These are phyloP conservation scores for Fulvia fulva DNA, from an alignment of 2,329 filamentous ascomycete species.

Conservation along the genomic window DNA sequence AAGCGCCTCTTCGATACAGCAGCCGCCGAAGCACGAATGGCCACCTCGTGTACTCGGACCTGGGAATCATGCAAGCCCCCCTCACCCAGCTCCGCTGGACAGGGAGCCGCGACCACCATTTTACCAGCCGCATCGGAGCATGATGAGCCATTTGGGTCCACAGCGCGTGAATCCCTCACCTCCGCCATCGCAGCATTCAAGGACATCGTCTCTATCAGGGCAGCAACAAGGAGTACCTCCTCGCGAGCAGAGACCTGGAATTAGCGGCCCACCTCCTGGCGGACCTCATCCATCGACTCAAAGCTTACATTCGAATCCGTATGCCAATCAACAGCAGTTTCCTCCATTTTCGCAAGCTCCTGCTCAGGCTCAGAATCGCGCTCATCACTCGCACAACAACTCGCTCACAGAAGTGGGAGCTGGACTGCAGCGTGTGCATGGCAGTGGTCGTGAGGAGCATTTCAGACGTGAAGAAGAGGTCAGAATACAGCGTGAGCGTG, in stretches of 20 bases:
- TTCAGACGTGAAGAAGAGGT: slow-evolving; percentile 22
- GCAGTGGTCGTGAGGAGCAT: slow-evolving; percentile 26
- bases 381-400: slow-evolving; percentile 31
- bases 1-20: slow-evolving; percentile 14
- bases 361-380: slow-evolving; percentile 26
- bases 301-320: slow-evolving; percentile 29
- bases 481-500: slow-evolving; percentile 5
- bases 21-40: slow-evolving; percentile 27
- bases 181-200: slow-evolving; percentile 35
- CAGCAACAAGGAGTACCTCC: slow-evolving; percentile 19
- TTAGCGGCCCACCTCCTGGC: slow-evolving; percentile 17
- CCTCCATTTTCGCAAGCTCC: slow-evolving; percentile 25
- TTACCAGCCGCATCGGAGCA: slow-evolving; percentile 28
- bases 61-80: slow-evolving; percentile 20
- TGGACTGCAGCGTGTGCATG: slow-evolving; percentile 24
- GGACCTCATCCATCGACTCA: slow-evolving; percentile 23
- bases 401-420: slow-evolving; percentile 22
- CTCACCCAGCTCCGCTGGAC: slow-evolving; percentile 25
- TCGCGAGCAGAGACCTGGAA: slow-evolving; percentile 21
- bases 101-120: slow-evolving; percentile 28
- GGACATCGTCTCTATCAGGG: slow-evolving; percentile 31
- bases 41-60: slow-evolving; percentile 19
- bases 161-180: slow-evolving; percentile 34
- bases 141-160: slow-evolving; percentile 28
- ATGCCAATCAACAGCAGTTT: slow-evolving; percentile 20